phyloP scores from a whole-genome alignment of 139 green algal genomes.

The Chlamydomonas incerta region DNA sequence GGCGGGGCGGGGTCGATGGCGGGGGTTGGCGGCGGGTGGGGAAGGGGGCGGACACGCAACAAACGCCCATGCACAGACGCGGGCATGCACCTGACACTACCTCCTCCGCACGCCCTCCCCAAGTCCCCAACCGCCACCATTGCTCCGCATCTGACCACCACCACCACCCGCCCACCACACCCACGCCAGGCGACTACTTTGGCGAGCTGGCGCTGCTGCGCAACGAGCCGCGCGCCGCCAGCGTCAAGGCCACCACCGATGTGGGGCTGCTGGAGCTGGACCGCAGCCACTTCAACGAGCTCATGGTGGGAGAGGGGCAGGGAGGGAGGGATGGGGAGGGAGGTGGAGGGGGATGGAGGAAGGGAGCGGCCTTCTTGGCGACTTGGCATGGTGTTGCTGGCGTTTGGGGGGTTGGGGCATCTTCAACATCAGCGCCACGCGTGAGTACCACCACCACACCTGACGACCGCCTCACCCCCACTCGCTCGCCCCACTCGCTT shows the following conservation, averaged over 20 bases:
- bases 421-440: neutral
- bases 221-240: conserved; percentile 83
- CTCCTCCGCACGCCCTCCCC: conserved; percentile 32
- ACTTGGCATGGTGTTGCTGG: too few relatives aligned
- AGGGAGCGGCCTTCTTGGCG: too few relatives aligned
- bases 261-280: conserved; percentile 76
- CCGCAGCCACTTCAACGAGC: conserved; percentile 61
- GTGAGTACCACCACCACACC: too few relatives aligned
- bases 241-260: conserved; percentile 64
- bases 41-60: too few relatives aligned
- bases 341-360: neutral
- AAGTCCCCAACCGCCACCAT: neutral
- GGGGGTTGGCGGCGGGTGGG: too few relatives aligned
- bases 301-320: conserved; percentile 43
- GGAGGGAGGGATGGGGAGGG: conserved; percentile 8
- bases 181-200: conserved; percentile 78
- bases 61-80: too few relatives aligned
- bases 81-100: neutral
- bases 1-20: too few relatives aligned
- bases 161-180: neutral
- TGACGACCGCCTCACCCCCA: too few relatives aligned
- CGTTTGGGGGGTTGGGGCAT: neutral
- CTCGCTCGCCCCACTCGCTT: too few relatives aligned
- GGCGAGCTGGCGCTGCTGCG: conserved; percentile 91
- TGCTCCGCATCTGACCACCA: neutral